Percentiles rank a stretch among this genome's conserved stretches.
phyloP scores from a whole-genome alignment of 176 grass and related monocot genomes.

The Pharus latifolius region DNA sequence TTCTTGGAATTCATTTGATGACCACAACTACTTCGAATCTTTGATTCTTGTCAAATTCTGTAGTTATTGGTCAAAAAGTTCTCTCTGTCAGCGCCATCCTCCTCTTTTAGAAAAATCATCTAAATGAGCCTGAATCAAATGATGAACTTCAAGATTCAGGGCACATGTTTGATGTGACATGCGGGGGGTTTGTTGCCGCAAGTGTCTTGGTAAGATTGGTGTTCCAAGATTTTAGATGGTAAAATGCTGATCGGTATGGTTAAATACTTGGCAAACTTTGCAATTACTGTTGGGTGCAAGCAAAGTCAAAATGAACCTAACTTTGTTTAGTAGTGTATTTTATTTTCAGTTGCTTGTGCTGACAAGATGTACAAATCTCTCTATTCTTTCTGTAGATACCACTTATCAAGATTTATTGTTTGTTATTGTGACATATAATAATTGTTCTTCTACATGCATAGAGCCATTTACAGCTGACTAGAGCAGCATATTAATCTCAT shows the following conservation, averaged over 20 bases:
- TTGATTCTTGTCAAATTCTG: too few species aligned
- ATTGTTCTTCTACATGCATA: background rate
- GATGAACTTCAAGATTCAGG: background rate
- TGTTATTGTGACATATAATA: background rate
- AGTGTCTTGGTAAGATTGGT: too few species aligned
- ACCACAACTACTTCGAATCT: too few species aligned
- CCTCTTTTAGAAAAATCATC: too few species aligned
- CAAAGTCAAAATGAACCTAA: background rate
- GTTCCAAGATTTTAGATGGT: background rate
- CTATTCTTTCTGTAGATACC: background rate
- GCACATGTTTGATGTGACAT: background rate
- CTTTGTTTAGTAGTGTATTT: background rate
- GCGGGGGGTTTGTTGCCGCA: too few species aligned
- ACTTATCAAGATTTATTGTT: background rate
- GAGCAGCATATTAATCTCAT: background rate
- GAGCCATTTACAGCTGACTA: background rate
- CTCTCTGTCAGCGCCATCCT: too few species aligned
- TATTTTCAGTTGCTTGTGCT: background rate
- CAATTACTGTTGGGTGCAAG: background rate
- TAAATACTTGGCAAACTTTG: background rate
- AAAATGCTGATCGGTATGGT: background rate
- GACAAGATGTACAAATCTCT: background rate
- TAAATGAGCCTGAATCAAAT: background rate
- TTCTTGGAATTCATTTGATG: too few species aligned
- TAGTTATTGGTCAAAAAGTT: too few species aligned